Evolutionary conservation across 2,329 filamentous ascomycete species (phyloP).

Genomic region (Fusarium illudens): DNA sequence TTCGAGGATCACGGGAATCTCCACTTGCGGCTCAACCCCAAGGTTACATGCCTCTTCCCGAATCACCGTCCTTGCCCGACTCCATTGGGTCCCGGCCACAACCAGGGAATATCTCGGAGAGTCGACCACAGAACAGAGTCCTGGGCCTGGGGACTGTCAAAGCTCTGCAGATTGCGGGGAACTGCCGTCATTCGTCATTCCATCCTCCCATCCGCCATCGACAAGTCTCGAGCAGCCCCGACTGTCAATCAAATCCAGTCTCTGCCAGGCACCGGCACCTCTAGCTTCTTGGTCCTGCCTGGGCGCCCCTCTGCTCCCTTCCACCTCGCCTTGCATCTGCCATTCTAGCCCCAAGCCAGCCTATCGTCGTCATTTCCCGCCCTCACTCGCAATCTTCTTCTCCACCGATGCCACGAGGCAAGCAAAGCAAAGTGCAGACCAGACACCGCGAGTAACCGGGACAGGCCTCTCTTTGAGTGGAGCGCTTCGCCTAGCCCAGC

Average conservation of each 20-base stretch:
- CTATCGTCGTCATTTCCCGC: conserved; percentile 1
- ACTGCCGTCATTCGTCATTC: conserved; percentile 21
- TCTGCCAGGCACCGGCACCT: neutral
- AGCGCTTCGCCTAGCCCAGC: conserved; percentile 10
- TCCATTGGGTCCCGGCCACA: conserved; percentile 34
- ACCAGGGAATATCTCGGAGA: conserved; percentile 41
- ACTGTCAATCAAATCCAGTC: neutral
- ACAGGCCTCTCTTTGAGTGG: conserved; percentile 23
- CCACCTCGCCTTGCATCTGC: conserved; percentile 4
- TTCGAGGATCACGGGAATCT: conserved; percentile 10
- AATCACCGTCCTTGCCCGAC: neutral
- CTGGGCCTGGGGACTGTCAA: conserved; percentile 23
- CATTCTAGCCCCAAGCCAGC: conserved; percentile 1
- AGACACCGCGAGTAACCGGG: conserved; percentile 31
- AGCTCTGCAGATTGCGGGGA: conserved; percentile 37
- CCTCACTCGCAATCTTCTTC: neutral
- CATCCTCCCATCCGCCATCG: conserved; percentile 11
- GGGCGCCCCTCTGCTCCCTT: neutral
- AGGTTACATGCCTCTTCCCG: conserved; percentile 15
- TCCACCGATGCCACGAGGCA: conserved; percentile 22
- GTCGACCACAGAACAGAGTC: conserved; percentile 6
- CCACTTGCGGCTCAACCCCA: conserved; percentile 39
- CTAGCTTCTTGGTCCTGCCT: neutral
- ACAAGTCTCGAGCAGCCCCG: neutral
- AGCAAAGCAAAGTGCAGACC: conserved; percentile 7